These are phyloP conservation scores for Ephemerocybe angulata DNA, from an alignment of 768 basidiomycete genomes.

Conservation along the genomic window DNA sequence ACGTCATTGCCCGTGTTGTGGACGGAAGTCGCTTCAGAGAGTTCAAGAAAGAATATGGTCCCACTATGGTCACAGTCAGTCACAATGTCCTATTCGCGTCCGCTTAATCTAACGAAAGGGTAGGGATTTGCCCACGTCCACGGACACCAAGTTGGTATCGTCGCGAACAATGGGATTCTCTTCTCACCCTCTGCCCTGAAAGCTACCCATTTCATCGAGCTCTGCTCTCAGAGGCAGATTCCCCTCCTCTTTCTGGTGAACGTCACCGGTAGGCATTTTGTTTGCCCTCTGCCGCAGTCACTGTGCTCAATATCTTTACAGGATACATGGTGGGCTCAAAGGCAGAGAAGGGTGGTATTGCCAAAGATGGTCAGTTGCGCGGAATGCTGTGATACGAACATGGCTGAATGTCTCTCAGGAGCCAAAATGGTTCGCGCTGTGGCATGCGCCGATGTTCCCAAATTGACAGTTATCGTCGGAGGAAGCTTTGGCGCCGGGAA, in stretches of 20 bases:
- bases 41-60: slow-evolving; percentile 94
- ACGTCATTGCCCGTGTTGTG: slow-evolving; percentile 87
- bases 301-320: slow-evolving; percentile 15
- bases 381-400: not conserved
- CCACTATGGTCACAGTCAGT: slow-evolving; percentile 82
- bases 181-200: slow-evolving; percentile 93
- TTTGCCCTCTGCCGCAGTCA: not conserved
- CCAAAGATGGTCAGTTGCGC: slow-evolving; percentile 67
- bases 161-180: slow-evolving; percentile 92
- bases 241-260: slow-evolving; percentile 93
- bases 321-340: slow-evolving; percentile 97
- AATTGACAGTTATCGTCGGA: slow-evolving; percentile 88
- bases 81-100: not conserved
- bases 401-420: slow-evolving; percentile 28
- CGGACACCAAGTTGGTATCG: slow-evolving; percentile 86
- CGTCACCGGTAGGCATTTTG: slow-evolving; percentile 63
- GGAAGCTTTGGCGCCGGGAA: slow-evolving; percentile 95
- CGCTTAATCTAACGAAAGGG: not conserved
- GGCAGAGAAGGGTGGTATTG: slow-evolving; percentile 91
- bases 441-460: slow-evolving; percentile 90
- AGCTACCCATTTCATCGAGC: slow-evolving; percentile 91
- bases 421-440: slow-evolving; percentile 98
- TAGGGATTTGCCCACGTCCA: slow-evolving; percentile 88
- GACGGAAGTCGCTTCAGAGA: slow-evolving; percentile 91
- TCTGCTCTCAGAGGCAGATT: slow-evolving; percentile 88